phyloP scores from a whole-genome alignment of 345 rosid species.

The Combretum micranthum region DNA sequence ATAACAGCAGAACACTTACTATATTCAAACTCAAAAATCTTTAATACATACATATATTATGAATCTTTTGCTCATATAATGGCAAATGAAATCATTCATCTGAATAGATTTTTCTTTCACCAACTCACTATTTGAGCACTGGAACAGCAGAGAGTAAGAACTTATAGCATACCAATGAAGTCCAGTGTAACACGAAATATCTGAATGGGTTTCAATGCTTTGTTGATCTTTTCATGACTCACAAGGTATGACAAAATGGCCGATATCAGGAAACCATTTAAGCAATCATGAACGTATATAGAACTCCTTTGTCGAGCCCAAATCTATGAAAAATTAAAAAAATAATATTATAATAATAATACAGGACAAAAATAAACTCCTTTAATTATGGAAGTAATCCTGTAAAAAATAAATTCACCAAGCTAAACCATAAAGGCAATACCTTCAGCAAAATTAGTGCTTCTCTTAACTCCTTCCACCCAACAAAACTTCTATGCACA shows the following conservation, averaged over 20 bases:
- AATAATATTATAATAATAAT: too few species aligned
- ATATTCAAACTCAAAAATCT: background rate
- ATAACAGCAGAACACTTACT: background rate
- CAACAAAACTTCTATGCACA: constrained; percentile 46
- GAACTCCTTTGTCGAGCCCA: constrained; percentile 92
- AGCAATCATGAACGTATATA: constrained; percentile 61
- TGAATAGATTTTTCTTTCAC: background rate
- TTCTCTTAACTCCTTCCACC: constrained; percentile 62
- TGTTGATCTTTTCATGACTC: constrained; percentile 44
- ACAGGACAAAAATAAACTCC: too few species aligned
- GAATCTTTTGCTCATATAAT: background rate
- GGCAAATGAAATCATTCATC: background rate
- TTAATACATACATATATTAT: background rate
- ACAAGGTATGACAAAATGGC: constrained; percentile 66
- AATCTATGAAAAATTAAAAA: constrained; percentile 52
- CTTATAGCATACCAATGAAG: constrained; percentile 56
- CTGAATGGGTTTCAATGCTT: constrained; percentile 59
- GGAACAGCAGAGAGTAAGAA: constrained; percentile 5
- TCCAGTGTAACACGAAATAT: constrained; percentile 63
- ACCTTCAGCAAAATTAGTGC: constrained; percentile 79
- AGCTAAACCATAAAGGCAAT: background rate
- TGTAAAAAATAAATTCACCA: too few species aligned
- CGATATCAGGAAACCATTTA: constrained; percentile 76
- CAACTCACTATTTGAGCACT: background rate
- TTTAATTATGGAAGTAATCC: too few species aligned